Conservation (phyloP, 352 stramenopile genomes). For the Peronospora destructor region DNA sequence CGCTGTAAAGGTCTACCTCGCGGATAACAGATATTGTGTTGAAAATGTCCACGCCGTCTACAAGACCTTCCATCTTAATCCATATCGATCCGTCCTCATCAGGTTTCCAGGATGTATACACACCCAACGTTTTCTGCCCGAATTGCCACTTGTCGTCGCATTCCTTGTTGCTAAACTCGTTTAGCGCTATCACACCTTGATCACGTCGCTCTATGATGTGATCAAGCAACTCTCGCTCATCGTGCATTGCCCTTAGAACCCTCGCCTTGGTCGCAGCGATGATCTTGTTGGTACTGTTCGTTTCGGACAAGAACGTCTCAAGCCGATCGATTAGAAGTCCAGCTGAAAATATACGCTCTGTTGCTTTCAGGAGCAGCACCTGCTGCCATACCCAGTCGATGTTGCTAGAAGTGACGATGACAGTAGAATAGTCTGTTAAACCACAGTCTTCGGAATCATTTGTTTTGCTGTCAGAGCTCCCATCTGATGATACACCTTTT, state of each 20-base stretch:
- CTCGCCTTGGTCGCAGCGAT: slow-evolving; percentile 22
- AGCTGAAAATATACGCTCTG: slow-evolving; percentile 71
- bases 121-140: slow-evolving; percentile 64
- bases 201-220: slow-evolving; percentile 50
- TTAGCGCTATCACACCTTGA: slow-evolving; percentile 42
- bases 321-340: slow-evolving; percentile 63
- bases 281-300: slow-evolving; percentile 16
- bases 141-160: slow-evolving; percentile 64
- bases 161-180: slow-evolving; percentile 64
- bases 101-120: slow-evolving; percentile 77
- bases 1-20: slow-evolving; percentile 67
- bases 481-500: slow-evolving; percentile 8
- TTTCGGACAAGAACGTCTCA: slow-evolving; percentile 41
- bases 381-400: slow-evolving; percentile 70
- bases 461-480: slow-evolving; percentile 6
- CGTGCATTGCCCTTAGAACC: slow-evolving; percentile 41
- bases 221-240: slow-evolving; percentile 39
- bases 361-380: slow-evolving; percentile 50
- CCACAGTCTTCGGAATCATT: slow-evolving; percentile 8
- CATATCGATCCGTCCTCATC: slow-evolving; percentile 65
- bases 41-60: slow-evolving; percentile 78
- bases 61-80: slow-evolving; percentile 72
- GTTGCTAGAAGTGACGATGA: slow-evolving; percentile 43
- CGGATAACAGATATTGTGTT: slow-evolving; percentile 77
- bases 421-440: slow-evolving; percentile 47